Conservation (phyloP, 768 basidiomycete species). For the Sutorius australiensis region DNA sequence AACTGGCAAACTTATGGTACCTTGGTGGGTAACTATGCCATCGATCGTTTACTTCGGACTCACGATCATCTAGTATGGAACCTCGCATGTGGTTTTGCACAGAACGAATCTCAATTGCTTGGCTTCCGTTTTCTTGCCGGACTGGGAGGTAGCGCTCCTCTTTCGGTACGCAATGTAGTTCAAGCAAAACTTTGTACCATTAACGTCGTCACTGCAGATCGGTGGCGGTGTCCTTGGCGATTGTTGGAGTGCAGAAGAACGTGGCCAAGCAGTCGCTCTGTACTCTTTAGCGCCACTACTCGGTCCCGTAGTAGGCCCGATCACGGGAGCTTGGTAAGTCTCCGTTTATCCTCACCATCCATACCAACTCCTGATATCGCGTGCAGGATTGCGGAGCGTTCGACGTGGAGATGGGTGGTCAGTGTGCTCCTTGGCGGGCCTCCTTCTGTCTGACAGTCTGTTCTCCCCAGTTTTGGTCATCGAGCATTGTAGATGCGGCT, state of each 20-base stretch:
- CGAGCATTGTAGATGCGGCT: constrained; percentile 50
- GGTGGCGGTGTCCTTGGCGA: constrained; percentile 68
- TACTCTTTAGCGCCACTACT: constrained; percentile 64
- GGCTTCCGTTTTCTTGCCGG: constrained; percentile 69
- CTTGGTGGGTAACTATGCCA: constrained; percentile 40
- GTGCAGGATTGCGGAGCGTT: constrained; percentile 49
- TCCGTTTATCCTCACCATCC: neutral
- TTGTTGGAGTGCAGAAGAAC: constrained; percentile 56
- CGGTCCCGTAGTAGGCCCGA: constrained; percentile 61
- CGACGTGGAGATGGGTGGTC: constrained; percentile 73
- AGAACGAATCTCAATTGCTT: constrained; percentile 53
- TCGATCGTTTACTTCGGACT: neutral
- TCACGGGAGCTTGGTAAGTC: constrained; percentile 55
- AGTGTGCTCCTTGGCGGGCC: constrained; percentile 13
- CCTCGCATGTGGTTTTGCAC: constrained; percentile 60
- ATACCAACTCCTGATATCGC: neutral
- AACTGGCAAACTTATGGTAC: constrained; percentile 62
- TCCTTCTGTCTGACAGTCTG: neutral
- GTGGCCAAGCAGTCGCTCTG: constrained; percentile 60
- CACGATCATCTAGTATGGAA: constrained; percentile 48
- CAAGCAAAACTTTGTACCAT: neutral
- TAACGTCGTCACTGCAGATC: constrained; percentile 31
- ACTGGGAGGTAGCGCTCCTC: constrained; percentile 68
- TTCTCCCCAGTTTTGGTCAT: constrained; percentile 56
- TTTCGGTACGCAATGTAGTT: constrained; percentile 35